Conservation (phyloP, 1,284 basidiomycete species). For the Rhodotorula sp. region DNA sequence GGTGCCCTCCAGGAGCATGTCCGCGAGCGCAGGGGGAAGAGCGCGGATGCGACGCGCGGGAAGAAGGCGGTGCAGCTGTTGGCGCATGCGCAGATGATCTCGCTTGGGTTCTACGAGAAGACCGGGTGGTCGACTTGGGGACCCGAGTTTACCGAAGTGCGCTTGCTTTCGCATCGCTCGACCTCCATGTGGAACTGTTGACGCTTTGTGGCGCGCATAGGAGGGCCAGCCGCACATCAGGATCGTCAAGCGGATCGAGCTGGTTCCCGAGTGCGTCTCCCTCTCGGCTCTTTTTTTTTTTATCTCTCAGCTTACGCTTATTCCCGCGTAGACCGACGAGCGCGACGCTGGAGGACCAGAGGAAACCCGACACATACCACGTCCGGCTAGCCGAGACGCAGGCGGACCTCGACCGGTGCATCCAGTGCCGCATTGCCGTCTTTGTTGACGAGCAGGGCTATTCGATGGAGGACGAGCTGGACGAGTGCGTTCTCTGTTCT, state of each 20-base stretch:
- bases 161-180: not conserved
- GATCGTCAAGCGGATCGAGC: slow-evolving; percentile 17
- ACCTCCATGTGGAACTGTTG: not conserved
- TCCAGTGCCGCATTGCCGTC: slow-evolving; percentile 41
- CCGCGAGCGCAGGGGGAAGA: slow-evolving; percentile 1
- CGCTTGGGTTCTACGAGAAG: slow-evolving; percentile 18
- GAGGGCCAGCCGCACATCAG: slow-evolving; percentile 29
- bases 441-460: slow-evolving; percentile 47
- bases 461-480: slow-evolving; percentile 45
- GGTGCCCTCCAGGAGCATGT: slow-evolving; percentile 12
- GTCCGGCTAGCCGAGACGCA: slow-evolving; percentile 15
- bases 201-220: not conserved
- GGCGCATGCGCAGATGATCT: slow-evolving; percentile 18
- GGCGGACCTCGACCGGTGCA: slow-evolving; percentile 24
- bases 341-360: not conserved
- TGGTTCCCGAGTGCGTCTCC: not conserved
- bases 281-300: no score
- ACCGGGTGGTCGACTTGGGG: slow-evolving; percentile 13
- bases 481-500: slow-evolving; percentile 25
- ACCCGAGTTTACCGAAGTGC: slow-evolving; percentile 19
- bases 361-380: slow-evolving; percentile 1
- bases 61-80: slow-evolving; percentile 9
- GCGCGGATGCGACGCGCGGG: not conserved
- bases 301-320: not conserved
- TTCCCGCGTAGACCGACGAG: not conserved